Percentiles rank a stretch among this genome's conserved stretches.
phyloP scores from a whole-genome alignment of 345 rosid genomes.

The Arabidopsis arenosa region DNA sequence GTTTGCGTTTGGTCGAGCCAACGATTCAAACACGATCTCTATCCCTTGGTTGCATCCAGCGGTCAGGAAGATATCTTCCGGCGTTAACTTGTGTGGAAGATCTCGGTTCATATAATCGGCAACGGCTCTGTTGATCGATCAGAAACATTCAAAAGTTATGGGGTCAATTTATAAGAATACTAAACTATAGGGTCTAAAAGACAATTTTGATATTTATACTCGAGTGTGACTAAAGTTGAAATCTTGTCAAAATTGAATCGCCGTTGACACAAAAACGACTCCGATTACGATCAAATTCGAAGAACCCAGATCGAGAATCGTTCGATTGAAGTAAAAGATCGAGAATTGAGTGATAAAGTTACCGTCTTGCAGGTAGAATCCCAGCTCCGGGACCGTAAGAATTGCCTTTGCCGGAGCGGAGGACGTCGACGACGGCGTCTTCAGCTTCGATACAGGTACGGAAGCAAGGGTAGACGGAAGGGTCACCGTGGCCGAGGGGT shows the following conservation, averaged over 20 bases:
- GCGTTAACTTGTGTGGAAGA: constrained; percentile 56
- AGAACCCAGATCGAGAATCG: background rate
- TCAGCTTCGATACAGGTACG: constrained; percentile 57
- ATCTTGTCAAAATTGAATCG: constrained; percentile 2
- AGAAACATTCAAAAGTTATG: background rate
- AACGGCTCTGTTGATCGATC: constrained; percentile 50
- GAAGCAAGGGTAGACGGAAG: constrained; percentile 67
- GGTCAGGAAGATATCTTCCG: constrained; percentile 59
- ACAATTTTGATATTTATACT: background rate
- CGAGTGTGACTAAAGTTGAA: constrained; percentile 7
- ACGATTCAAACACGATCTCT: constrained; percentile 49
- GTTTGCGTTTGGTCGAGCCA: constrained; percentile 63
- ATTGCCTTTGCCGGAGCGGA: constrained; percentile 61
- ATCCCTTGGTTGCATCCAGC: constrained; percentile 65
- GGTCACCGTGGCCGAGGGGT: constrained; percentile 79
- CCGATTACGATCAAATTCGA: background rate
- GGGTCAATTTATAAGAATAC: background rate
- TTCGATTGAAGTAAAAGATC: background rate
- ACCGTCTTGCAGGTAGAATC: constrained; percentile 66
- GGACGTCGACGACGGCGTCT: constrained; percentile 58
- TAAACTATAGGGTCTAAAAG: background rate
- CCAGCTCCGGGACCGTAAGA: constrained; percentile 58
- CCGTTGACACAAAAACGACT: background rate
- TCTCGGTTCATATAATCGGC: constrained; percentile 57
- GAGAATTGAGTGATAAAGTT: background rate